Percentiles rank a stretch among this genome's conserved stretches.
These are phyloP conservation scores for Coemansia sp. DNA, from an alignment of 192 early-diverging fungal genomes.

Conservation along the genomic window DNA sequence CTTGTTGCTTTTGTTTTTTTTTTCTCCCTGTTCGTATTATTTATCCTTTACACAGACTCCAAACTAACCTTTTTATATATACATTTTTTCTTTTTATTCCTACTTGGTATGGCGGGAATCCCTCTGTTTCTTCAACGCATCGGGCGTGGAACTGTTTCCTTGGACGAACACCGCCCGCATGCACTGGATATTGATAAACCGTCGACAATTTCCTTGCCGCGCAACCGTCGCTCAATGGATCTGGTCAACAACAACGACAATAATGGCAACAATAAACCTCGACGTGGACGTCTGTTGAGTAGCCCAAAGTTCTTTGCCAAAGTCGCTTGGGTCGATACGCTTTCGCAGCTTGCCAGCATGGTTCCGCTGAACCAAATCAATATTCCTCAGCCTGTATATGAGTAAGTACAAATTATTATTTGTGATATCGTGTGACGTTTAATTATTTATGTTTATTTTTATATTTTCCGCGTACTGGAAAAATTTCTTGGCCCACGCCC, in stretches of 20 bases:
- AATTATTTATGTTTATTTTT: too few species aligned
- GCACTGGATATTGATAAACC: too few species aligned
- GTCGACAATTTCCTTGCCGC: too few species aligned
- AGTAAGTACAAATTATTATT: too few species aligned
- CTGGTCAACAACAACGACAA: neutral
- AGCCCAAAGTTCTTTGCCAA: constrained; percentile 92
- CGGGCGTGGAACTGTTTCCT: constrained; percentile 23
- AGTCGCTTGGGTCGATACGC: constrained; percentile 74
- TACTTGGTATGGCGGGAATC: constrained; percentile 10
- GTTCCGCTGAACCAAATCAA: too few species aligned
- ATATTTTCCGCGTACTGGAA: too few species aligned
- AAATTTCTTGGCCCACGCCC: too few species aligned
- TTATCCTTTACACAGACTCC: neutral
- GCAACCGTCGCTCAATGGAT: too few species aligned
- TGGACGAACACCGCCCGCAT: constrained; percentile 15
- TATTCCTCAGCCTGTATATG: too few species aligned
- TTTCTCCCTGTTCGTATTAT: neutral
- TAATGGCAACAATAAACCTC: neutral
- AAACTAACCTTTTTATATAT: neutral
- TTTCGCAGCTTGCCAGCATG: constrained; percentile 58
- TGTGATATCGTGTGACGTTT: too few species aligned
- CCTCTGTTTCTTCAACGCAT: constrained; percentile 33
- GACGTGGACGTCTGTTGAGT: constrained; percentile 11
- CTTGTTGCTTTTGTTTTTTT: too few species aligned
- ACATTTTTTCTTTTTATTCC: neutral